These are phyloP conservation scores for Zopfia rhizophila DNA, from an alignment of 2,329 filamentous ascomycete species.

Conservation along the genomic window DNA sequence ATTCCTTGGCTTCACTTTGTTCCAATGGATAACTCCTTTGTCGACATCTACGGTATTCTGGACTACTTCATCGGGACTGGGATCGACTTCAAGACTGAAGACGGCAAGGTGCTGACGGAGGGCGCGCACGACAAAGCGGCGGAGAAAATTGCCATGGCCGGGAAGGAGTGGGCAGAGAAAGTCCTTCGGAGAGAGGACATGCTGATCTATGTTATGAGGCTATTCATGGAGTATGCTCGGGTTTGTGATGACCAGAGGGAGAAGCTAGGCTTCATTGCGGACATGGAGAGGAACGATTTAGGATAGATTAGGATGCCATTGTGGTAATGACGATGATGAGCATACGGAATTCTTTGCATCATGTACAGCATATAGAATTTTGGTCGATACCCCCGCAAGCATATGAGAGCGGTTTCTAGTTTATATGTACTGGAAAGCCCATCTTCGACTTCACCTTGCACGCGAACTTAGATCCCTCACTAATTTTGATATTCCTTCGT, in stretches of 20 bases:
- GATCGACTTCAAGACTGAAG: neutral
- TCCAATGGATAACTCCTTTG: conserved; percentile 79
- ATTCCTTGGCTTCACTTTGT: conserved; percentile 84
- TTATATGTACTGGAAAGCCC: no score
- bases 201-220: conserved; percentile 73
- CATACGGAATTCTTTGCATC: no score
- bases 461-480: no score
- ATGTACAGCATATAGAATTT: no score
- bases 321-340: no score
- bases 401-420: no score
- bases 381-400: no score
- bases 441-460: no score
- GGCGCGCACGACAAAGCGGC: conserved; percentile 65
- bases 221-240: conserved; percentile 61
- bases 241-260: conserved; percentile 56
- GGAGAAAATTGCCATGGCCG: conserved; percentile 71
- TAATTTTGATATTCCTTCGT: no score
- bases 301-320: no score
- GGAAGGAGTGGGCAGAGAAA: conserved; percentile 74
- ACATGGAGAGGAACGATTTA: conserved; percentile 22
- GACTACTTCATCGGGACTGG: conserved; percentile 74
- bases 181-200: conserved; percentile 78
- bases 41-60: conserved; percentile 77
- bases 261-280: conserved; percentile 50
- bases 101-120: conserved; percentile 16